A percentile compares a stretch with the other conserved stretches of the same genome.
These are phyloP conservation scores for Phalaenopsis equestris DNA, from an alignment of 106 monocot species.

Conservation along the genomic window DNA sequence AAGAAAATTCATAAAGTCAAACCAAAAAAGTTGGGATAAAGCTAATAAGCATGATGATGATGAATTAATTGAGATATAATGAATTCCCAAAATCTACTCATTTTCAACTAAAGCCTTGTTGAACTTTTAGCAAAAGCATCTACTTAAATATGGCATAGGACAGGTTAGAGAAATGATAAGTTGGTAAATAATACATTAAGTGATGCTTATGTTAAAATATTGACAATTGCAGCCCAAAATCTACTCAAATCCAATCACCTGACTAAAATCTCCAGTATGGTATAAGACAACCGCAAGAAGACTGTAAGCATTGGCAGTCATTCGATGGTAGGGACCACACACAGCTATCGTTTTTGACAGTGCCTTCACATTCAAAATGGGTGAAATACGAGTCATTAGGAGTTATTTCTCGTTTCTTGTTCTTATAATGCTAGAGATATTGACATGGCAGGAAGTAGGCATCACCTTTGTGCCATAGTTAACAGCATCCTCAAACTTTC, in stretches of 20 bases:
- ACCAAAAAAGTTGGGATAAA: neutral
- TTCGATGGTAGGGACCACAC: constrained; percentile 89
- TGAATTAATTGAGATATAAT: neutral
- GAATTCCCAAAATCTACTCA: neutral
- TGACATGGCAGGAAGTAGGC: neutral
- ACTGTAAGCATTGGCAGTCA: constrained; percentile 90
- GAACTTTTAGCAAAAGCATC: neutral
- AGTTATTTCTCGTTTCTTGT: neutral
- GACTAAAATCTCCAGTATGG: constrained; percentile 92
- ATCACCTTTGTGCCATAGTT: constrained; percentile 72
- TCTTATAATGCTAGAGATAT: neutral
- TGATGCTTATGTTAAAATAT: neutral
- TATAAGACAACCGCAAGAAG: constrained; percentile 91
- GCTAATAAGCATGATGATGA: neutral
- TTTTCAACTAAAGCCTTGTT: neutral
- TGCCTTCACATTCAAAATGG: constrained; percentile 47
- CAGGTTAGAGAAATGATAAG: neutral
- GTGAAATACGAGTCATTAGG: neutral
- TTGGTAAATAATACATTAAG: neutral
- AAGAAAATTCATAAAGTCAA: neutral
- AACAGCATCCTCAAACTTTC: constrained; percentile 91
- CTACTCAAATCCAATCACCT: constrained; percentile 29
- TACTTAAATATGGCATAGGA: neutral
- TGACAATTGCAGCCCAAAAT: neutral
- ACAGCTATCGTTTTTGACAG: constrained; percentile 80